Percentiles rank a stretch among this genome's conserved stretches.
phyloP scores from a whole-genome alignment of 805 yeast species.

The Candida nonsorbophila region DNA sequence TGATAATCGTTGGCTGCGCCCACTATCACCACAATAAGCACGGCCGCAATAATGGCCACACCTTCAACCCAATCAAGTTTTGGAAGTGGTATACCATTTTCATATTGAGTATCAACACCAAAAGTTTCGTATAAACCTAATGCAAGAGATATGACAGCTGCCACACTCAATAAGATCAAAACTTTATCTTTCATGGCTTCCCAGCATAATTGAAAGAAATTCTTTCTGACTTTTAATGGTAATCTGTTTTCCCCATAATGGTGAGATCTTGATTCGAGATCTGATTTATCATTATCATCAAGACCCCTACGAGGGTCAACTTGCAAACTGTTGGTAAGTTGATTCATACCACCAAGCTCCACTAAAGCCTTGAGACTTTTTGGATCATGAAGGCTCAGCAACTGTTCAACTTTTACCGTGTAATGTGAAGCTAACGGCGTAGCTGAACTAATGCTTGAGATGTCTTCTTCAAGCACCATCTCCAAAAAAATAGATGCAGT shows the following conservation, averaged over 20 bases:
- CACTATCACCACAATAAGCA: slow-evolving; percentile 82
- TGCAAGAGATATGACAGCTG: slow-evolving; percentile 85
- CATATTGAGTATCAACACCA: slow-evolving; percentile 74
- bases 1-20: slow-evolving; percentile 97
- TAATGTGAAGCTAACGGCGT: slow-evolving; percentile 12
- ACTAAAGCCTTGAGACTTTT: slow-evolving; percentile 44
- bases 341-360: slow-evolving; percentile 42
- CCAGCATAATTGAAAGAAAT: slow-evolving; percentile 63
- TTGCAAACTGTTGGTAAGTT: slow-evolving; percentile 23
- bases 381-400: slow-evolving; percentile 56
- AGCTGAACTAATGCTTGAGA: slow-evolving; percentile 7
- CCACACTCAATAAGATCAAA: slow-evolving; percentile 72
- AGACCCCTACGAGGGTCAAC: slow-evolving; percentile 41
- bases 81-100: slow-evolving; percentile 75
- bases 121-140: slow-evolving; percentile 89
- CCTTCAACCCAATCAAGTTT: slow-evolving; percentile 99
- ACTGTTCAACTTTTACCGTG: slow-evolving; percentile 16
- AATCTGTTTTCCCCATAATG: slow-evolving; percentile 65
- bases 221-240: slow-evolving; percentile 67
- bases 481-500: too few relatives aligned
- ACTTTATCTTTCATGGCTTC: slow-evolving; percentile 91
- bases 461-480: too few relatives aligned
- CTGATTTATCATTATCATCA: slow-evolving; percentile 23
- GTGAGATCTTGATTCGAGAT: slow-evolving; percentile 29
- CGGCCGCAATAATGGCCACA: slow-evolving; percentile 92